Evolutionary conservation across 2,329 filamentous ascomycete genomes (phyloP).

Genomic region (Ascochyta rabiei): DNA sequence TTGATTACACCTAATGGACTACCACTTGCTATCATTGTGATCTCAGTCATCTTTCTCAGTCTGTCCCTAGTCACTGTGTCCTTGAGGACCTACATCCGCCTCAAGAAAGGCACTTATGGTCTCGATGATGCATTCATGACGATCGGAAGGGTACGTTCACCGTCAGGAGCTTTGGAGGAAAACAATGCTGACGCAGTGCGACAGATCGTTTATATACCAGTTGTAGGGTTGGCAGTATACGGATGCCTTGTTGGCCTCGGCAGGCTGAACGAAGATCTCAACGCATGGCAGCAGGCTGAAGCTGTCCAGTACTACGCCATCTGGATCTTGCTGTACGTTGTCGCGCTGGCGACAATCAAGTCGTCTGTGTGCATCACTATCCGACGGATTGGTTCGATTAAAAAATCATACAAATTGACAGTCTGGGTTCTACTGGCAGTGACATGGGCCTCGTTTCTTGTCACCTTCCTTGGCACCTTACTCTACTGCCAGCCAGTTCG

Average conservation of each 20-base stretch:
- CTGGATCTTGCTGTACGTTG: conserved; percentile 28
- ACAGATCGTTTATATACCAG: conserved; percentile 17
- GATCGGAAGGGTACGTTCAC: conserved; percentile 13
- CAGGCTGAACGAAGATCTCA: conserved; percentile 17
- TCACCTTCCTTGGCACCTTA: conserved; percentile 23
- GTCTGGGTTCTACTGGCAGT: conserved; percentile 19
- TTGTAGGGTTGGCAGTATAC: conserved; percentile 16
- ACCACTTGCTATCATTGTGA: conserved; percentile 20
- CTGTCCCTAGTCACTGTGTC: conserved; percentile 21
- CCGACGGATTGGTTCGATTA: conserved; percentile 25
- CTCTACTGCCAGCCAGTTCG: conserved; percentile 21
- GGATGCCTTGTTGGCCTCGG: conserved; percentile 20
- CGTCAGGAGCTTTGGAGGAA: not conserved
- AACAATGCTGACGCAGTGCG: not conserved
- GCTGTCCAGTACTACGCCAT: conserved; percentile 28
- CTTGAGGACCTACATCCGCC: conserved; percentile 19
- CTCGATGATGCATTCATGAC: conserved; percentile 23
- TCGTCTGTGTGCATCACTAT: conserved; percentile 29
- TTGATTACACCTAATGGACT: conserved; percentile 17
- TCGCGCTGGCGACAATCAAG: conserved; percentile 25
- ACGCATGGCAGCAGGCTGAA: conserved; percentile 21
- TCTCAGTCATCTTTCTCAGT: conserved; percentile 16
- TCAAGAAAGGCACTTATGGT: conserved; percentile 16
- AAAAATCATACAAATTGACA: conserved; percentile 16
- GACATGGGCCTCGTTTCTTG: conserved; percentile 23